Conservation (phyloP, 192 early-diverging fungal genomes). For the Coemansia sp. region DNA sequence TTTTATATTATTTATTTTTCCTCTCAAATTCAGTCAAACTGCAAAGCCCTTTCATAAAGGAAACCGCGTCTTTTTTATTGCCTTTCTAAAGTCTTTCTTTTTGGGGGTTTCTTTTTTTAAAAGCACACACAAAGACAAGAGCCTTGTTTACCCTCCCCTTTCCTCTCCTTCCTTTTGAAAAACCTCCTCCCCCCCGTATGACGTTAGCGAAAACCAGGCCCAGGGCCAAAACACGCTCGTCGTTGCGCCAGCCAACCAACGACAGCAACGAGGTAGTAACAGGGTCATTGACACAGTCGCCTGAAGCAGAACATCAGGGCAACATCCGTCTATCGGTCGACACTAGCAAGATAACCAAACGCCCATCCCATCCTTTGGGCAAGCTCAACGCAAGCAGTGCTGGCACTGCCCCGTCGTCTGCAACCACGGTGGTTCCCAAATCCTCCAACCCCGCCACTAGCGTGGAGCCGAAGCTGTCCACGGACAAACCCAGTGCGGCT, state of each 20-base stretch:
- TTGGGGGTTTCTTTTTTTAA: background rate
- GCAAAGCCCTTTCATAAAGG: background rate
- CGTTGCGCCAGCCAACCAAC: constrained; percentile 1
- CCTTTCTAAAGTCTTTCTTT: background rate
- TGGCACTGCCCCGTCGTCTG: background rate
- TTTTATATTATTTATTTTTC: background rate
- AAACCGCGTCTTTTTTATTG: background rate
- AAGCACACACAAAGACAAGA: background rate
- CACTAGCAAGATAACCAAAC: constrained; percentile 1
- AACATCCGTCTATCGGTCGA: background rate
- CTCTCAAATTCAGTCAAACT: background rate
- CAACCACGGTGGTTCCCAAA: background rate
- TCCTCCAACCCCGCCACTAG: background rate
- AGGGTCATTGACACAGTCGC: background rate
- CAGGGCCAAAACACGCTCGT: background rate
- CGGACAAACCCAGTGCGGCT: background rate
- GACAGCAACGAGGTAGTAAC: background rate
- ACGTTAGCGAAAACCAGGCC: constrained; percentile 31
- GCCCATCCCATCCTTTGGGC: background rate
- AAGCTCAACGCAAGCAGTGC: constrained; percentile 2
- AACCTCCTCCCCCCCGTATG: constrained; percentile 6
- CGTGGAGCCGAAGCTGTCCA: background rate
- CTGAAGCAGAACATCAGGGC: background rate
- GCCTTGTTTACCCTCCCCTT: background rate
- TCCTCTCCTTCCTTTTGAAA: no score